Evolutionary conservation across 2,329 filamentous ascomycete genomes (phyloP).

Genomic region (Podosphaera leucotricha): DNA sequence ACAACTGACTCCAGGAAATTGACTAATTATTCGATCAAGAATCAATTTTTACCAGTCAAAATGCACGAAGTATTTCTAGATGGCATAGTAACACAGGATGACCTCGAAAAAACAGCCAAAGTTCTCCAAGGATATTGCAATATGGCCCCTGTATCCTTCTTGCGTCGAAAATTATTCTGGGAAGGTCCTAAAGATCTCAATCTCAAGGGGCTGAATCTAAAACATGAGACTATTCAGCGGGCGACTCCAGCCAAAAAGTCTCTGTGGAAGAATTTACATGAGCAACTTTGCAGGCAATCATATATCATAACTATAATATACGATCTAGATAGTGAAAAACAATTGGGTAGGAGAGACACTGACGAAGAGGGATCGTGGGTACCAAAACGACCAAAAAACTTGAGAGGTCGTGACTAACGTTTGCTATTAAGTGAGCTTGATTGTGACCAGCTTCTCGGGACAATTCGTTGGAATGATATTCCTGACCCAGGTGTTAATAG

Average conservation of each 20-base stretch:
- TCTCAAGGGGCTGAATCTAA: conserved; percentile 8
- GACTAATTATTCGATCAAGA: no score
- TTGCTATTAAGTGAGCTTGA: conserved; percentile 9
- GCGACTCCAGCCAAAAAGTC: conserved; percentile 4
- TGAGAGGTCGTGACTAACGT: background rate
- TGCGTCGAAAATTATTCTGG: conserved; percentile 30
- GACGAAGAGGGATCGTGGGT: conserved; percentile 4
- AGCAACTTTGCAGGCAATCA: conserved; percentile 30
- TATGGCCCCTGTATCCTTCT: conserved; percentile 26
- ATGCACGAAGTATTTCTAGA: conserved; percentile 40
- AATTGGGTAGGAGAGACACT: background rate
- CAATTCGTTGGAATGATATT: conserved; percentile 34
- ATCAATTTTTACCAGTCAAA: background rate
- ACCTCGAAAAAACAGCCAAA: conserved; percentile 25
- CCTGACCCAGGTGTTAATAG: conserved; percentile 24
- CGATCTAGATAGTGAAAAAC: conserved; percentile 25
- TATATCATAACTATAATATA: conserved; percentile 32
- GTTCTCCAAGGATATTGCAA: conserved; percentile 33
- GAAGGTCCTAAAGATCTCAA: conserved; percentile 20
- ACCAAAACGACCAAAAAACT: background rate
- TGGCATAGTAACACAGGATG: conserved; percentile 25
- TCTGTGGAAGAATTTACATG: conserved; percentile 7
- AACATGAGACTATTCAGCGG: conserved; percentile 4
- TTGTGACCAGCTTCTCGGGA: conserved; percentile 22
- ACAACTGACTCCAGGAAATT: background rate